Percentiles rank a stretch among this genome's conserved stretches.
These are phyloP conservation scores for Ascoidea tarda DNA, from an alignment of 805 yeast genomes.

Conservation along the genomic window DNA sequence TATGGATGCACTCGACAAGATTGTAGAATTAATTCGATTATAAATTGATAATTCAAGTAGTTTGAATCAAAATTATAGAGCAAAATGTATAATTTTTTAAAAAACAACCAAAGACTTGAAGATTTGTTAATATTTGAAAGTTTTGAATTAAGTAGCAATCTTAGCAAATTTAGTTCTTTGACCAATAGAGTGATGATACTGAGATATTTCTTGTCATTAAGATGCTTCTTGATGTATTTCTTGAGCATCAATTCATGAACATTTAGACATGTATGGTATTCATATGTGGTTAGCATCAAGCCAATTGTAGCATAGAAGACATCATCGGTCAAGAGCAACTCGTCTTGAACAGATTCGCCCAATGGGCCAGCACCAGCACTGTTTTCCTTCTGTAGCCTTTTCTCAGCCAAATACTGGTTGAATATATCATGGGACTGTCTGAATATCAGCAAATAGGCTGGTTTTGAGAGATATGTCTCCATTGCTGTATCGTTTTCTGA, in stretches of 20 bases:
- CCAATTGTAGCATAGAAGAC: conserved; percentile 19
- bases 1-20: background rate
- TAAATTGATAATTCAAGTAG: no score
- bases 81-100: background rate
- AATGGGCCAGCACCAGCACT: no score
- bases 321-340: conserved; percentile 1
- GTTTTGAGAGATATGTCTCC: conserved; percentile 22
- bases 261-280: conserved; percentile 19
- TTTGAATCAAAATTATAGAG: no score
- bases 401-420: background rate
- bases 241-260: conserved; percentile 13
- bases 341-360: conserved; percentile 1
- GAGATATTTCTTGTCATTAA: background rate
- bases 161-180: background rate
- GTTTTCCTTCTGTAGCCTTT: background rate
- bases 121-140: conserved; percentile 7
- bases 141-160: background rate
- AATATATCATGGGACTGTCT: conserved; percentile 18
- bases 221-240: background rate
- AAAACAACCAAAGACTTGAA: background rate
- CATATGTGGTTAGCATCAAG: conserved; percentile 21
- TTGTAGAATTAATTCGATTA: no score
- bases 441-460: conserved; percentile 16
- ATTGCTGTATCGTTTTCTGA: conserved; percentile 6
- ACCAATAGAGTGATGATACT: background rate